Conservation (phyloP, 2,329 filamentous ascomycete genomes). For the Pseudocercospora macadamiae region DNA sequence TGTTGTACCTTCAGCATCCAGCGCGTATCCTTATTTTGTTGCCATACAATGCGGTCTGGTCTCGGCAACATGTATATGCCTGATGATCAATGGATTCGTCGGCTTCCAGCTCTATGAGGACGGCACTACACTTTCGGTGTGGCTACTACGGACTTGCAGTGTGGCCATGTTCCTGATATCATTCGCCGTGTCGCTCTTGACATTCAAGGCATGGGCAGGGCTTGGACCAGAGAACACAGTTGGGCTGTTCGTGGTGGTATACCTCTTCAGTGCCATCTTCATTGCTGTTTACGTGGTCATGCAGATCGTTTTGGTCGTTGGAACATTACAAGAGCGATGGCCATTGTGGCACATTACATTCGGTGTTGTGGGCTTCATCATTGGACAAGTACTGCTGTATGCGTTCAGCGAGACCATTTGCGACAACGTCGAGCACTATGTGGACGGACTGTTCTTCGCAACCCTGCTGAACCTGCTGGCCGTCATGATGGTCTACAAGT, state of each 20-base stretch:
- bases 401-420: conserved; percentile 86
- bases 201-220: conserved; percentile 90
- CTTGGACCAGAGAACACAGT: conserved; percentile 82
- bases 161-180: conserved; percentile 81
- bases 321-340: conserved; percentile 94
- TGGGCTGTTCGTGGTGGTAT: conserved; percentile 87
- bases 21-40: conserved; percentile 86
- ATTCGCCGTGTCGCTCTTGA: conserved; percentile 84
- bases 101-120: conserved; percentile 99
- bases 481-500: conserved; percentile 99
- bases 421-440: conserved; percentile 80
- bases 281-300: conserved; percentile 82
- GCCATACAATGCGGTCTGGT: conserved; percentile 82
- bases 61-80: conserved; percentile 82
- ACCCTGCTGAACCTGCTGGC: conserved; percentile 90
- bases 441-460: conserved; percentile 92
- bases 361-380: conserved; percentile 86
- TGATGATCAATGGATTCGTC: conserved; percentile 96
- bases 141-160: conserved; percentile 82
- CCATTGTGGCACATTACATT: conserved; percentile 89
- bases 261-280: conserved; percentile 86
- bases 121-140: conserved; percentile 88
- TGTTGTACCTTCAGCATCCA: conserved; percentile 80
- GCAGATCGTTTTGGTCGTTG: conserved; percentile 84
- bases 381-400: conserved; percentile 91